Base-by-base conservation (phyloP, 352 stramenopile genomes). In the Pythium sp. region DNA sequence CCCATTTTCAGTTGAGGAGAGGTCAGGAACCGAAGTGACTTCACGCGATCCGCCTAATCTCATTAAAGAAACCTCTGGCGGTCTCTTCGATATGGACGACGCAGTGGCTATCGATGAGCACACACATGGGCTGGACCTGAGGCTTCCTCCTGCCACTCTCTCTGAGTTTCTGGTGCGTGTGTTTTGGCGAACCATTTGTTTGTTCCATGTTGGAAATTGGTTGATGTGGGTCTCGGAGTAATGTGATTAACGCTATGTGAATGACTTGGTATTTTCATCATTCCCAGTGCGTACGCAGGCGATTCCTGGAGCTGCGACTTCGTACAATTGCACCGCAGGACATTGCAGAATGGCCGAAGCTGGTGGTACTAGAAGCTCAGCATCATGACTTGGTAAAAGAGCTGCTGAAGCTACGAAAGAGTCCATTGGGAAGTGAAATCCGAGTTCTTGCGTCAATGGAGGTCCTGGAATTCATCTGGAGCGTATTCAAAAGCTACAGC, bases 111-210 rank as follows among this genome's bases (percentile, higher is more conserved):
- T 9, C 7, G 22, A n/a, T 5, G 28, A 24, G 46, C 12, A 22
- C 34, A 22, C 43, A 9, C 5, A 38, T 26, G 62, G 38, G 36
- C 32, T 69, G 26, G 20, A 69, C 24, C 43, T 69, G 20, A 58
- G 28, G 28, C 4, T 53, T 14, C 56, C 55, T 38, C 64, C 64
- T 20, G 28, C 5, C 3, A 69, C 55, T 5, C 64, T 69, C 34
- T 54, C 64, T 9, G 64, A 65, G 15, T 64, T 65, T 30, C 22
- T 69, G 36, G 64, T 65, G 38, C 43, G 55, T 47, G n/a, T n/a
- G 55, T n/a, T 47, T 47, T 47, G 15, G 5, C 8, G 14, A 47
- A 20, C 5, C 18, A n/a, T 5, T n/a, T 47, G 30, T 47, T n/a
- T 11, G 36, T 14, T 46, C 6, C 14, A 9, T 47, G 5, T 47